These are phyloP conservation scores for Tolypocladium ophioglossoides DNA, from an alignment of 2,329 filamentous ascomycete species.

Conservation along the genomic window DNA sequence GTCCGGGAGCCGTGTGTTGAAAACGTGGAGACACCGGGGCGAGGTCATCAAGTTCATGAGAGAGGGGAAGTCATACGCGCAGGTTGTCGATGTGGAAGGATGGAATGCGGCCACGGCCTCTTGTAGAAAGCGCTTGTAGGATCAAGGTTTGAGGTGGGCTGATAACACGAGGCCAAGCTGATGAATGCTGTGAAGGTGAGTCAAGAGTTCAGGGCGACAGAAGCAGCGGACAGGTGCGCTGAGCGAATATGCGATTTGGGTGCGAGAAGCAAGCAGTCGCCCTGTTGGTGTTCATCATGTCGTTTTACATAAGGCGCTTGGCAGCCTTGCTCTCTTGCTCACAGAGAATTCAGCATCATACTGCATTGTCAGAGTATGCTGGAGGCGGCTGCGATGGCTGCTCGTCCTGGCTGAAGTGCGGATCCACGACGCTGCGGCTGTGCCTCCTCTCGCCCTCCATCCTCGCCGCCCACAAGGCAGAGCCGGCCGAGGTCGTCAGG, in stretches of 20 bases:
- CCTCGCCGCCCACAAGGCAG: conserved; percentile 75
- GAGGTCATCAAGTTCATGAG: neutral
- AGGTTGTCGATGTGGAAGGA: neutral
- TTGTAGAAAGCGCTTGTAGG: neutral
- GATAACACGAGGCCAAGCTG: neutral
- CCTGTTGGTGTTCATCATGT: neutral
- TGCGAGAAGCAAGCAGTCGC: neutral
- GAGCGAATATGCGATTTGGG: neutral
- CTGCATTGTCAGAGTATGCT: conserved; percentile 16
- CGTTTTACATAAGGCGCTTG: neutral
- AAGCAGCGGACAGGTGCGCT: neutral
- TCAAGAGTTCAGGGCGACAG: too few species aligned
- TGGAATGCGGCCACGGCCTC: neutral
- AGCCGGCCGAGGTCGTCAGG: conserved; percentile 74
- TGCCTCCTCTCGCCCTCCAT: conserved; percentile 50
- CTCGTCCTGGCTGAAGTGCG: conserved; percentile 7
- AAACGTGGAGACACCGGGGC: neutral
- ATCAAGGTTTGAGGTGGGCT: neutral
- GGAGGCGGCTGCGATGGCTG: conserved; percentile 12
- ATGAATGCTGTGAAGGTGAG: neutral
- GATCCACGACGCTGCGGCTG: conserved; percentile 4
- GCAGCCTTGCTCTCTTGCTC: too few species aligned
- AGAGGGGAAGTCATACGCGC: neutral
- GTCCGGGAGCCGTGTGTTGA: neutral
- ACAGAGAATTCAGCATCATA: neutral